phyloP scores from a whole-genome alignment of 345 rosid species.

The Garcia nutans region DNA sequence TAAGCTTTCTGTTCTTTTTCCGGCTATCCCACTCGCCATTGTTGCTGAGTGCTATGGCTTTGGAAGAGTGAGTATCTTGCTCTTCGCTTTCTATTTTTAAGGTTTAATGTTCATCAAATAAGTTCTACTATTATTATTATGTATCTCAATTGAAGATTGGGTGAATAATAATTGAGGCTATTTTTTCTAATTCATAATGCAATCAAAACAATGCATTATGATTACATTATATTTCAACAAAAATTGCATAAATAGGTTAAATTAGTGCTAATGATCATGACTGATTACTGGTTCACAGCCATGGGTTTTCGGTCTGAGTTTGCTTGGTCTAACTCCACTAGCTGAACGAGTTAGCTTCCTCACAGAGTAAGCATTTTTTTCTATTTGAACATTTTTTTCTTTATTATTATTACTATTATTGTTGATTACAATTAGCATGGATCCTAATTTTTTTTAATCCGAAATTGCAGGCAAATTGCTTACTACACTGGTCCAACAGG shows the following conservation, averaged over 20 bases:
- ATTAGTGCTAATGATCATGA: no score
- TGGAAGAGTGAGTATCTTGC: slow-evolving; percentile 46
- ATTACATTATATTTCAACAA: no score
- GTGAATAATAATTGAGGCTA: no score
- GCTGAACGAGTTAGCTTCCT: slow-evolving; percentile 26
- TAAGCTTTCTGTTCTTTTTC: slow-evolving; percentile 71
- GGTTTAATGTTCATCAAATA: neutral
- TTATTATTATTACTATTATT: no score
- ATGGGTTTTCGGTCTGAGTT: slow-evolving; percentile 41
- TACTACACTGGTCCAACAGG: slow-evolving; percentile 89
- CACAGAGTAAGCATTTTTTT: slow-evolving; percentile 64
- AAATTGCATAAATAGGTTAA: no score
- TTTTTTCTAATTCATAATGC: no score
- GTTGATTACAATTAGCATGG: neutral
- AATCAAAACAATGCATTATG: no score
- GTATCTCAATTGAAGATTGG: neutral
- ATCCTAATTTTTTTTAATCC: neutral
- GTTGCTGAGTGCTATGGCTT: slow-evolving; percentile 50
- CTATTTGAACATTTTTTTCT: neutral
- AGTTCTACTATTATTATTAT: no score
- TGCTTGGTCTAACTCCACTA: slow-evolving; percentile 23
- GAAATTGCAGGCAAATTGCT: slow-evolving; percentile 71
- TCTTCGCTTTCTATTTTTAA: neutral
- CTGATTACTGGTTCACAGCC: slow-evolving; percentile 44
- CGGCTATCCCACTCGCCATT: slow-evolving; percentile 75